Conservation (phyloP, 257 asterid species). For the Solanum pennellii region DNA sequence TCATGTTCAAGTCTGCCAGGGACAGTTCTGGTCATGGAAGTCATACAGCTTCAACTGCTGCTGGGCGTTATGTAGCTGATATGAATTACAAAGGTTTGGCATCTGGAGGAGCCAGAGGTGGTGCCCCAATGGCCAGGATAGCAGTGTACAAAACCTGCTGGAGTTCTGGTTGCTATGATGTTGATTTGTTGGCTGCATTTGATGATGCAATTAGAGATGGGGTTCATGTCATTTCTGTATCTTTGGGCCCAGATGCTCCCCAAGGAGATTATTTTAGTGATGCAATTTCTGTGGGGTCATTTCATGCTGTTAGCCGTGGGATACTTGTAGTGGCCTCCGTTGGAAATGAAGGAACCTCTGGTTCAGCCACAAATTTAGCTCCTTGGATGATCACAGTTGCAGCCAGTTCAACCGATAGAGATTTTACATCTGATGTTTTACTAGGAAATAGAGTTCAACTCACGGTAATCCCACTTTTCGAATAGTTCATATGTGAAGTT, state of each 20-base stretch:
- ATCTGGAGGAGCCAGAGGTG: constrained; percentile 86
- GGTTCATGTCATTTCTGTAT: constrained; percentile 64
- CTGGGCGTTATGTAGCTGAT: constrained; percentile 66
- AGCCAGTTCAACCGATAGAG: constrained; percentile 77
- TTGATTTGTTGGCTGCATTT: constrained; percentile 84
- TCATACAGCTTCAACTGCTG: constrained; percentile 92
- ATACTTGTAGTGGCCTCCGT: constrained; percentile 78
- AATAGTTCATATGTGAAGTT: not conserved
- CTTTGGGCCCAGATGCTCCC: constrained; percentile 75
- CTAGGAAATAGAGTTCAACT: constrained; percentile 63
- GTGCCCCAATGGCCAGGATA: constrained; percentile 85
- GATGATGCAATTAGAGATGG: constrained; percentile 91
- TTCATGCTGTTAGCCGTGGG: constrained; percentile 76
- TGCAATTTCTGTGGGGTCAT: constrained; percentile 87
- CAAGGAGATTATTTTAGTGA: constrained; percentile 77
- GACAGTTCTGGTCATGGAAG: constrained; percentile 87
- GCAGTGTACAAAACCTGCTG: constrained; percentile 88
- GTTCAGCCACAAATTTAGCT: constrained; percentile 80
- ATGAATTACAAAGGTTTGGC: constrained; percentile 81
- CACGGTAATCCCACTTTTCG: constrained; percentile 27
- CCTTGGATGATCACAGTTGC: constrained; percentile 95
- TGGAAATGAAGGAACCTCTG: constrained; percentile 61
- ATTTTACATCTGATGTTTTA: constrained; percentile 55
- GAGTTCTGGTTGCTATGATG: constrained; percentile 80
- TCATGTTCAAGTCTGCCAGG: constrained; percentile 49